These are phyloP conservation scores for Cryptococcus sp. DNA, from an alignment of 1,284 basidiomycete genomes.

Conservation along the genomic window DNA sequence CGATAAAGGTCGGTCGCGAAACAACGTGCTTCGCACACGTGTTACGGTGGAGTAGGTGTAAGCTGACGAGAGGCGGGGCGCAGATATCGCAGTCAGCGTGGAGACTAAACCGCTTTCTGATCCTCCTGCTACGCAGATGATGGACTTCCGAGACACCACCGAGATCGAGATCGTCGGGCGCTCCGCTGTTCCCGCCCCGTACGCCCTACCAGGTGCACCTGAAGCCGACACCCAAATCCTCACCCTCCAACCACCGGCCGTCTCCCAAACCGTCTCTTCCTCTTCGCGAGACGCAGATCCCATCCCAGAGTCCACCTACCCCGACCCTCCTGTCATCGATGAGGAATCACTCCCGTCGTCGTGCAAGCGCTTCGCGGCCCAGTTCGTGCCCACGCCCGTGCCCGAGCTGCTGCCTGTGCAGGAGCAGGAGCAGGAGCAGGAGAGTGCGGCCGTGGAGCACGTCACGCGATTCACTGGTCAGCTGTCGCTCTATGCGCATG, in stretches of 20 bases:
- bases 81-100: slow-evolving; percentile 1
- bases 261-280: too few relatives aligned
- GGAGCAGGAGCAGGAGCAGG: not conserved
- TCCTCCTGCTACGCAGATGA: slow-evolving; percentile 39
- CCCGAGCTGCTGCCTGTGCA: not conserved
- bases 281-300: too few relatives aligned
- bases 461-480: not conserved
- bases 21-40: not conserved
- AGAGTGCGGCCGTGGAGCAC: not conserved
- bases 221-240: not conserved
- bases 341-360: too few relatives aligned
- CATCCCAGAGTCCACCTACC: too few relatives aligned
- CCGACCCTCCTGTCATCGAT: too few relatives aligned
- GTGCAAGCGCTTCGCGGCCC: too few relatives aligned
- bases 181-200: not conserved
- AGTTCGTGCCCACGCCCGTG: not conserved
- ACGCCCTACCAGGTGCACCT: not conserved
- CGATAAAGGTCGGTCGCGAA: slow-evolving; percentile 28
- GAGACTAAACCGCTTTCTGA: slow-evolving; percentile 27
- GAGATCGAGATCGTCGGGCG: slow-evolving; percentile 27
- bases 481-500: not conserved
- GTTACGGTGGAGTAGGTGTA: not conserved
- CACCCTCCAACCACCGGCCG: not conserved
- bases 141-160: slow-evolving; percentile 25
- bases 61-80: not conserved